Evolutionary conservation across 139 green algal genomes (phyloP).

Genomic region (Prasinococcaceae sp.): DNA sequence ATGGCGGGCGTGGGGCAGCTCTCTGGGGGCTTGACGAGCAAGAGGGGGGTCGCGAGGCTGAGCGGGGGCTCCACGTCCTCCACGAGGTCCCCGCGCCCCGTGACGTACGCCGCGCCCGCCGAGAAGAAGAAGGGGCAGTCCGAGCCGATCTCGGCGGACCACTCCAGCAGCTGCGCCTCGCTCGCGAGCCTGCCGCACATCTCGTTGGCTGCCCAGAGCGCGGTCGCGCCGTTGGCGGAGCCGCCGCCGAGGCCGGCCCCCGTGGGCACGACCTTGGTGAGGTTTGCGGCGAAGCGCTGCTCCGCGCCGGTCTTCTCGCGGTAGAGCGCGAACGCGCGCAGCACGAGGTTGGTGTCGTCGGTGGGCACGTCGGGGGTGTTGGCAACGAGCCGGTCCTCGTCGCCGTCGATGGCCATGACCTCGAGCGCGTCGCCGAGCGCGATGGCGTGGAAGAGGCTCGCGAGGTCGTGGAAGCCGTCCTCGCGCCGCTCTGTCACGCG

Average conservation of each 20-base stretch:
- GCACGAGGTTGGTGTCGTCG: conserved; percentile 86
- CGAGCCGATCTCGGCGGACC: conserved; percentile 84
- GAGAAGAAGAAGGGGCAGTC: conserved; percentile 96
- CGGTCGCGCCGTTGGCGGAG: conserved; percentile 87
- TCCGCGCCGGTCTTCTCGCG: conserved; percentile 21
- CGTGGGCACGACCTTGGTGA: conserved; percentile 85
- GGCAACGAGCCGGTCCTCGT: conserved; percentile 50
- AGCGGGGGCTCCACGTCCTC: conserved; percentile 71
- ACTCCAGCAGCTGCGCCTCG: conserved; percentile 66
- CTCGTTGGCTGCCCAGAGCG: conserved; percentile 90
- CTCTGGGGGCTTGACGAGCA: conserved; percentile 56
- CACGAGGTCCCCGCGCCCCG: conserved; percentile 65
- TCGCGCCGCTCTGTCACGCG: conserved; percentile 57
- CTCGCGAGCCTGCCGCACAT: conserved; percentile 54
- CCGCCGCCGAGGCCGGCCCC: conserved; percentile 86
- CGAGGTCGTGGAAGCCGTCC: conserved; percentile 96
- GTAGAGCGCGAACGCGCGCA: conserved; percentile 35
- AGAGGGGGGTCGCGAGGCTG: conserved; percentile 57
- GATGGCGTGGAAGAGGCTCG: conserved; percentile 93
- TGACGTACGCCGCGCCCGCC: conserved; percentile 86
- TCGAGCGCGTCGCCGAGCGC: conserved; percentile 83
- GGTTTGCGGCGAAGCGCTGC: conserved; percentile 21
- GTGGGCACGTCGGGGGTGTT: conserved; percentile 65
- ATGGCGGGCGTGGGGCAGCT: conserved; percentile 62
- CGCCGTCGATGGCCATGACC: conserved; percentile 38